Evolutionary conservation across 345 rosid species (phyloP).

Genomic region (Cardamine resedifolia): DNA sequence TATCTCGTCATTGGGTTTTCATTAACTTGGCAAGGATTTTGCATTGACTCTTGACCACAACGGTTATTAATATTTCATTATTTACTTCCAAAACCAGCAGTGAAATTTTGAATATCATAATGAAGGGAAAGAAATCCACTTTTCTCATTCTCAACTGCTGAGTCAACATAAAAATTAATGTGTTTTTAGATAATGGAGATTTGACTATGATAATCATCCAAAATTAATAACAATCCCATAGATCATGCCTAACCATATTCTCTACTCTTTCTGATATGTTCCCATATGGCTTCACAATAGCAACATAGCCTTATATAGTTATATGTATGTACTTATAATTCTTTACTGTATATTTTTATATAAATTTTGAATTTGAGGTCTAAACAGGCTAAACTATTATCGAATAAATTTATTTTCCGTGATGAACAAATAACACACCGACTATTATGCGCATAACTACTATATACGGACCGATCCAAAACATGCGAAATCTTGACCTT

Average conservation of each 20-base stretch:
- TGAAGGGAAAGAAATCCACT: neutral
- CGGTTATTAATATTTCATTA: neutral
- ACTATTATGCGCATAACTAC: too few relatives aligned
- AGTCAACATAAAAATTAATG: neutral
- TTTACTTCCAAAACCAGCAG: conserved; percentile 25
- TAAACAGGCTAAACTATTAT: too few relatives aligned
- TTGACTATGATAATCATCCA: neutral
- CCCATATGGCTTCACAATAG: conserved; percentile 9
- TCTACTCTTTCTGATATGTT: neutral
- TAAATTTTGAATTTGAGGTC: too few relatives aligned
- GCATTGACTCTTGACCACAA: conserved; percentile 19
- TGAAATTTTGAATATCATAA: neutral
- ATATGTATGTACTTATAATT: neutral
- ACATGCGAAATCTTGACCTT: too few relatives aligned
- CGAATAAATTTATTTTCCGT: too few relatives aligned
- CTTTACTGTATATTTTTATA: neutral
- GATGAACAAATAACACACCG: too few relatives aligned
- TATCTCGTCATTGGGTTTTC: conserved; percentile 24
- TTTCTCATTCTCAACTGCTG: neutral
- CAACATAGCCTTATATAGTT: neutral
- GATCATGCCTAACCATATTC: conserved; percentile 1
- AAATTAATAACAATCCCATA: neutral
- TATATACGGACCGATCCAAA: too few relatives aligned
- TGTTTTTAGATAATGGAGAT: neutral
- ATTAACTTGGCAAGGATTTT: conserved; percentile 1